Base-by-base conservation (phyloP, 371 early-diverging fungal genomes). In the Choanephora cucurbitarum region DNA sequence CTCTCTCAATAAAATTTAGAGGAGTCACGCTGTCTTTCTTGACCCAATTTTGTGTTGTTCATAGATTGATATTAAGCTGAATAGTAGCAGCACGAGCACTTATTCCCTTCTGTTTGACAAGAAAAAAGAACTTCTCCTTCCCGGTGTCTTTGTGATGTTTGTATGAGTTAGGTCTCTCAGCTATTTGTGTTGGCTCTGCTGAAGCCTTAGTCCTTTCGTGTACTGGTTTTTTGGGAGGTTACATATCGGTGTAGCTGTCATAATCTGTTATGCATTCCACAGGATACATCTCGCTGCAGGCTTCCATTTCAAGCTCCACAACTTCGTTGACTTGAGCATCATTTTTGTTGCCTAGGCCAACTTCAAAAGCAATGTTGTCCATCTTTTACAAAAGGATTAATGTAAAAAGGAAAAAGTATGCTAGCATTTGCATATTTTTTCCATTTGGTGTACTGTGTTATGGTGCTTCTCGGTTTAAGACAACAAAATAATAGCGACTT, bases 11-110 rank as follows among this genome's bases (percentile, higher is more conserved):
- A 23, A 22, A 21, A 17, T 40, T 24, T 14, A 42, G 41, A 17
- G 31, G 34, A 31, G 1, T 15, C 32, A 43, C 43, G 44, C 10
- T 44, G 10, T 43, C 43, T 34, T 53, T 44, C 32, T 31, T 44
- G 13, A 42, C 23, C 44, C 44, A 53, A 11, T n/a, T 28, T 44
- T 53, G 53, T 32, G 34, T 21, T 44, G 53, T 53, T 22, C 44
- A 33, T 3, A 32, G 21, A 1, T 44, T 53, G n/a, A 53, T 53
- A 14, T 53, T 18, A 19, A 53, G 52, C 0, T 22, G 9, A 2
- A 32, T 11, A 44, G 53, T 33, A 11, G 44, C 44, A 32, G 33
- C 21, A 43, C 45, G 44, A 34, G 28, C 22, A 17, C 52, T 52
- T 37, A 21, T 21, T 21, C 21, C 49, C 39, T 49, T 49, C 18